Evolutionary conservation across 345 rosid genomes (phyloP).

Genomic region (Tarenaya hassleriana): DNA sequence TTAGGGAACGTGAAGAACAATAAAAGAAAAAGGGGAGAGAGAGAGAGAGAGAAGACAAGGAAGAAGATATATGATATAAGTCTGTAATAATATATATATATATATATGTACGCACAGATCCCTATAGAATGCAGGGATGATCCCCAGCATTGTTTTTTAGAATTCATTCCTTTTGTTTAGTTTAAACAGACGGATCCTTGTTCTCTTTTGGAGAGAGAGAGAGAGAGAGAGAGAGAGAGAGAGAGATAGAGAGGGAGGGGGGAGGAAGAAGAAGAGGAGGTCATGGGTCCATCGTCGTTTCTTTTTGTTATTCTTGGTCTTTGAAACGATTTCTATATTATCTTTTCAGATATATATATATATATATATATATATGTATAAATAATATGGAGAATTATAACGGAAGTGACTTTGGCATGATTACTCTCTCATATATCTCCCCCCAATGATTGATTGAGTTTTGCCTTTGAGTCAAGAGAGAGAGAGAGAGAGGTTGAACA

Average conservation of each 20-base stretch:
- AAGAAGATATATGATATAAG: not conserved
- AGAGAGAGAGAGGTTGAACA: conserved; percentile 14
- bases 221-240: conserved; percentile 17
- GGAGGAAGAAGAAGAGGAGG: not conserved
- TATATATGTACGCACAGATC: conserved; percentile 46
- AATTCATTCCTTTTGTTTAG: conserved; percentile 50
- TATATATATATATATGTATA: not conserved
- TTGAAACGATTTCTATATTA: not conserved
- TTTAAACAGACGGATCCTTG: conserved; percentile 43
- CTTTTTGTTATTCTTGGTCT: not conserved
- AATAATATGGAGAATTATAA: not conserved
- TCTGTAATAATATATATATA: conserved; percentile 14
- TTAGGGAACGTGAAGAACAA: conserved; percentile 12
- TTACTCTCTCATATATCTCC: conserved; percentile 26
- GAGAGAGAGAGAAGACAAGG: conserved; percentile 13
- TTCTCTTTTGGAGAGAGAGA: conserved; percentile 24
- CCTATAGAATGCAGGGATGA: conserved; percentile 57
- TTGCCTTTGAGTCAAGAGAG: conserved; percentile 22
- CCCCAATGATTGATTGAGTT: conserved; percentile 37
- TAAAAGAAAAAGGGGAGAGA: not conserved
- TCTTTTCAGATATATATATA: not conserved
- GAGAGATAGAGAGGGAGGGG: conserved; percentile 15
- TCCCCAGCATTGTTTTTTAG: conserved; percentile 45
- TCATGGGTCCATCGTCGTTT: conserved; percentile 16
- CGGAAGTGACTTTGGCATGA: conserved; percentile 30